Conservation (phyloP, 1,284 basidiomycete genomes). For the Cryptococcus sp. region DNA sequence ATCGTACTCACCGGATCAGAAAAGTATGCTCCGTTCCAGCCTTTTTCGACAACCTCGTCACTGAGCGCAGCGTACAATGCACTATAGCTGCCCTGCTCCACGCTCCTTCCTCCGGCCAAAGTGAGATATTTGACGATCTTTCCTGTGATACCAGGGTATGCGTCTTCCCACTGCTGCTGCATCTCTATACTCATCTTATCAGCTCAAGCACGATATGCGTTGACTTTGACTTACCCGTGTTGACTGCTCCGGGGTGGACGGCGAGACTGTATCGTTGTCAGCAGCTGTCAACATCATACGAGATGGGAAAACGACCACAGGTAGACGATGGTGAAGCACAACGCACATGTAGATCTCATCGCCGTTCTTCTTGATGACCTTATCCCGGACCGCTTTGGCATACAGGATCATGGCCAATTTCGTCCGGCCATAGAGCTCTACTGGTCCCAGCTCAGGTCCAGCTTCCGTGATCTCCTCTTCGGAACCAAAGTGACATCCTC, state of each 20-base stretch:
- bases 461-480: constrained; percentile 53
- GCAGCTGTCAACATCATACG: not conserved
- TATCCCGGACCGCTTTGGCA: constrained; percentile 52
- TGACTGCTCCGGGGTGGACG: constrained; percentile 55
- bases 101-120: constrained; percentile 51
- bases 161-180: constrained; percentile 54
- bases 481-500: constrained; percentile 49
- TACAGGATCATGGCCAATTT: constrained; percentile 57
- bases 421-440: constrained; percentile 54
- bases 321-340: not conserved
- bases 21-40: constrained; percentile 54
- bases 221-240: constrained; percentile 33
- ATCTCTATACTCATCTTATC: constrained; percentile 34
- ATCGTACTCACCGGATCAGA: constrained; percentile 44
- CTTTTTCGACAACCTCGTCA: constrained; percentile 51
- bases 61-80: constrained; percentile 50
- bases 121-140: constrained; percentile 46
- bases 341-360: constrained; percentile 50
- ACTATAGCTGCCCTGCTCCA: constrained; percentile 50
- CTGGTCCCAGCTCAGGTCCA: constrained; percentile 43
- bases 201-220: too few species aligned
- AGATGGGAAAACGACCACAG: too few species aligned
- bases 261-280: constrained; percentile 42
- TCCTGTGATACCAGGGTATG: constrained; percentile 52
- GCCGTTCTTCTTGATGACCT: constrained; percentile 50